Evolutionary conservation across 495 filamentous ascomycete genomes (phyloP), one percentile per base, ranked within the genome.

Genomic region (Penicillium paxilli): DNA sequence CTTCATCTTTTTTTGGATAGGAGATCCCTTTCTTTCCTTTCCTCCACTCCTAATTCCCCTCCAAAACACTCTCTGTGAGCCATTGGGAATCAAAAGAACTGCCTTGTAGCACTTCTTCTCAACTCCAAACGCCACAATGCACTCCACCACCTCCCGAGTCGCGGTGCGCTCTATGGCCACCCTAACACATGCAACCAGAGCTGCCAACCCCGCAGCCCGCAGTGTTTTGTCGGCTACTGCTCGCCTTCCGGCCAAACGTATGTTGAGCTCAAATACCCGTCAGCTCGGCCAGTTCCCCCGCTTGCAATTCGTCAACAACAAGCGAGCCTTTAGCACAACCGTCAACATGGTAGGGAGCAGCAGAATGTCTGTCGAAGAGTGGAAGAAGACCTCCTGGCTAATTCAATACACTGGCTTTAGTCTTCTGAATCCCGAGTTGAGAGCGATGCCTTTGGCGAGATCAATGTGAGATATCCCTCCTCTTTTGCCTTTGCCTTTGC

Each of bases 401-500:
- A 57, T 60, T 28, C 11, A n/a, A 28, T 10, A 4, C 21, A 12
- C 28, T 40, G n/a, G 12, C n/a, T 25, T 49, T 62, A 79, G 75
- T 71, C 74, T 64, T 66, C 71, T 23, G 69, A 51, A 52, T 47
- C 66, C 40, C 77, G 94, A 79, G 89, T 86, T 63, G 94, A 98
- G 77, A 91, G 81, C 66, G 94, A 98, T 83, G 95, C 95, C 69
- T 98, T 98, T 74, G 94, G 94, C 68, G 93, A 96, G 72, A 86
- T 98, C 70, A 73, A 86, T 76, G 78, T 81, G 54, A 56, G 70
- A 62, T 1, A 28, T 26, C 5, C 21, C n/a, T 19, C 16, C 17
- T 11, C 9, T 42, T 2, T 20, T 20, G 19, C 17, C 8, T 22
- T 21, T n/a, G 8, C 10, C 14, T 30, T 28, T 19, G 7, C n/a